Evolutionary conservation across 192 early-diverging fungal genomes (phyloP), one percentile per base, ranked within the genome.

Genomic region (Podila minutissima): DNA sequence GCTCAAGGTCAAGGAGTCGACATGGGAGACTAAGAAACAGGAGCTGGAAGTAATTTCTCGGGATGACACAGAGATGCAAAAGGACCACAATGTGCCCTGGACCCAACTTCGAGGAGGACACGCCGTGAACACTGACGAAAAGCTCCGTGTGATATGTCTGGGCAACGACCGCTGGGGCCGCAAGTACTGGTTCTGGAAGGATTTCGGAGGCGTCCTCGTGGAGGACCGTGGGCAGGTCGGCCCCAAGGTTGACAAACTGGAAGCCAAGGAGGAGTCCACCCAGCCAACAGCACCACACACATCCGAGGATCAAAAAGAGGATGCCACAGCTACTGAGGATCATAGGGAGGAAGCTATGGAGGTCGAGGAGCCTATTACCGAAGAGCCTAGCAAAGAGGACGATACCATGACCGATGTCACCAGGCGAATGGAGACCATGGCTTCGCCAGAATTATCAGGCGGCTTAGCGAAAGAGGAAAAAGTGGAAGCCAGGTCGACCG

Each of bases 131-230:
- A 29, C 38, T 32, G 77, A 81, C 28, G 71, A 73, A 20, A 73
- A 69, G 19, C 61, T 81, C 28, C 65, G 77, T 3, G 71, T 81
- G 20, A 55, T 81, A 19, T 65, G 71, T 32, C 64, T 81, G 26
- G 77, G 77, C 7, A 81, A 66, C 51, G 77, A 81, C 48, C 66
- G 77, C 9, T 81, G 77, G 77, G 77, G 77, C 33, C 70, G 77
- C 51, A 81, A 81, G 33, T 81, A 73, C 38, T 81, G 77, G 77
- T 73, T 81, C 67, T 81, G 77, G 77, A 81, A 35, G 26, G 57
- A 81, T 19, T 81, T 81, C 59, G 77, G 77, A 12, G 77, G 77
- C 48, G 70, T 81, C 9, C 72, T 81, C 38, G 58, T 81, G 15
- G 77, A 81, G 29, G 77, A 81, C 33, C 65, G 77, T n/a, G 66